Percentiles rank a stretch among this genome's conserved stretches.
Conservation (phyloP, 2,329 filamentous ascomycete species). For the Pestalotiopsis sp. region DNA sequence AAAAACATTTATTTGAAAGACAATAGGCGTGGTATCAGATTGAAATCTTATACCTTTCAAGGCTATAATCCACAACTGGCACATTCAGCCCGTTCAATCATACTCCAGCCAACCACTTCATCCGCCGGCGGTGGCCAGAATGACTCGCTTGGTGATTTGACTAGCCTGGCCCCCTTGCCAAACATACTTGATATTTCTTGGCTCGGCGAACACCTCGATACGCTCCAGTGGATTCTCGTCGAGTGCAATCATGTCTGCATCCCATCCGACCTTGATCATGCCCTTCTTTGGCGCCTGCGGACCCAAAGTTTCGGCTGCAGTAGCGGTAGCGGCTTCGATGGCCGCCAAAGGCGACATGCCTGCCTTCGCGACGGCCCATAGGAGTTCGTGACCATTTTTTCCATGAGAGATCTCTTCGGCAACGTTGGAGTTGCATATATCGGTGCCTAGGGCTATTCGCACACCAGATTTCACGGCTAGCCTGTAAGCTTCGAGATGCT, state of each 20-base stretch:
- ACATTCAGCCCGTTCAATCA: neutral
- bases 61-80: neutral
- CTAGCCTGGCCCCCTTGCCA: conserved; percentile 40
- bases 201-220: conserved; percentile 39
- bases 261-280: conserved; percentile 44
- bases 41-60: neutral
- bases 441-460: conserved; percentile 49
- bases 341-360: conserved; percentile 51
- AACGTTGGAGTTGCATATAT: conserved; percentile 37
- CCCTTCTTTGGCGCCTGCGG: conserved; percentile 44
- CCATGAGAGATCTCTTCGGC: conserved; percentile 36
- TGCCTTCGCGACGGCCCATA: conserved; percentile 44
- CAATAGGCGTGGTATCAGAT: neutral
- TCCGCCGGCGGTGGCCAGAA: neutral
- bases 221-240: conserved; percentile 43
- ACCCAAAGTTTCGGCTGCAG: conserved; percentile 44
- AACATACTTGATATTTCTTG: conserved; percentile 44
- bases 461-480: conserved; percentile 44
- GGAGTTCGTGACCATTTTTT: conserved; percentile 45
- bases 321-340: conserved; percentile 52
- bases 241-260: conserved; percentile 50
- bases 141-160: conserved; percentile 30
- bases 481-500: conserved; percentile 38
- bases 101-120: neutral
- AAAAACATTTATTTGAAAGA: no score